Base-by-base conservation (phyloP, 371 early-diverging fungal genomes). In the Basidiobolus meristosporus region DNA sequence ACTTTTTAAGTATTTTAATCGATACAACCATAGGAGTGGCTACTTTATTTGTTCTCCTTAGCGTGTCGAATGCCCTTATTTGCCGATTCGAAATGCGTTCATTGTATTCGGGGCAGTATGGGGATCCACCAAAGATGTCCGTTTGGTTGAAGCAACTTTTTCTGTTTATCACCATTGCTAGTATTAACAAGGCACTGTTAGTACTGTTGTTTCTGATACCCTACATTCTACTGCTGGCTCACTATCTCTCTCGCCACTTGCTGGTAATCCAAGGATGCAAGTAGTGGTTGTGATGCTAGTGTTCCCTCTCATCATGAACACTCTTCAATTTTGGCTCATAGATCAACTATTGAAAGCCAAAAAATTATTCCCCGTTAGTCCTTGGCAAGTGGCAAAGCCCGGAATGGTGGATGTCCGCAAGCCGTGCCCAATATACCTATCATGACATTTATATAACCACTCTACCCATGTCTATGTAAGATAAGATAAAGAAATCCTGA, bases 1-100 rank as follows among this genome's bases (percentile, higher is more conserved):
- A 76, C 45, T 71, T 77, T 50, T 50, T 77, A n/a, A 77, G 74
- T 51, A 67, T 77, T 38, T 59, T 77, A 31, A 50, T 77, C n/a
- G 77, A 77, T 45, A 71, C 72, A 16, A 77, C 77, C 1, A 43
- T 73, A 19, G 77, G 77, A 17, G 70, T 77, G 3, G 67, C 64
- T 5, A 64, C 74, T 21, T 42, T 77, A 20, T 74, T 64, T 57
- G 46, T 56, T 16, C 57, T 70, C 37, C 52, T 74, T 9, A 59
- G 48, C 20, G 60, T 57, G n/a, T 54, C 63, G 12, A 19, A 44
- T n/a, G 11, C 26, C n/a, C 10, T 20, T 19, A 12, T 31, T 11
- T 30, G 1, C 23, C 14, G 29, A 29, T 10, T 47, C 9, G 44
- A 40, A 6, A 31, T 47, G 11, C 16, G 38, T 30, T 69, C 65